Conservation (phyloP, 768 basidiomycete species). For the Pilatotrama ljubarskyi region DNA sequence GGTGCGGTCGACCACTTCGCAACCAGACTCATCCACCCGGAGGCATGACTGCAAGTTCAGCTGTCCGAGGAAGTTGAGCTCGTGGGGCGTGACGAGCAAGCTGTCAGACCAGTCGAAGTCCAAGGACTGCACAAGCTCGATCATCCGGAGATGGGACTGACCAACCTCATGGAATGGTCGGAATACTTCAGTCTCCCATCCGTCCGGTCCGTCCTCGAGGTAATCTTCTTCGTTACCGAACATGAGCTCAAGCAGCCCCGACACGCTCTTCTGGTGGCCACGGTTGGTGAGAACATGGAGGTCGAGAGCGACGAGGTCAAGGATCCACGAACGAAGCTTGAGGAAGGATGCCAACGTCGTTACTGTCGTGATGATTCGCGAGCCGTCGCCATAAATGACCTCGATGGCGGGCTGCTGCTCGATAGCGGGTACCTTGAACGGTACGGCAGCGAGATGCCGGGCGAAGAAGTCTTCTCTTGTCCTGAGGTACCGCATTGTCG, state of each 20-base stretch:
- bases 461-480: conserved; percentile 89
- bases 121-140: conserved; percentile 85
- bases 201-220: conserved; percentile 41
- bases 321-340: conserved; percentile 77
- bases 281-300: conserved; percentile 82
- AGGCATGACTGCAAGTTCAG: conserved; percentile 73
- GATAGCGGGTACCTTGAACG: conserved; percentile 58
- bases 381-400: conserved; percentile 70
- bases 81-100: conserved; percentile 53
- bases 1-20: conserved; percentile 78
- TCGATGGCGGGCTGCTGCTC: conserved; percentile 54
- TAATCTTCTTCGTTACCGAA: conserved; percentile 63
- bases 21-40: conserved; percentile 67
- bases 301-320: conserved; percentile 86
- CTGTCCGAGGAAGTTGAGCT: conserved; percentile 63
- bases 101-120: conserved; percentile 89
- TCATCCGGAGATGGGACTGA: conserved; percentile 81
- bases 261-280: conserved; percentile 70
- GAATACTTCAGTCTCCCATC: conserved; percentile 50
- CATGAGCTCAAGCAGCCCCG: conserved; percentile 76
- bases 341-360: conserved; percentile 73
- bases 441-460: conserved; percentile 77
- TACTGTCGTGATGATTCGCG: conserved; percentile 66
- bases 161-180: conserved; percentile 70
- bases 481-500: conserved; percentile 81